Evolutionary conservation across 2,329 filamentous ascomycete genomes (phyloP).

Genomic region (Calonectria multiphialidica): DNA sequence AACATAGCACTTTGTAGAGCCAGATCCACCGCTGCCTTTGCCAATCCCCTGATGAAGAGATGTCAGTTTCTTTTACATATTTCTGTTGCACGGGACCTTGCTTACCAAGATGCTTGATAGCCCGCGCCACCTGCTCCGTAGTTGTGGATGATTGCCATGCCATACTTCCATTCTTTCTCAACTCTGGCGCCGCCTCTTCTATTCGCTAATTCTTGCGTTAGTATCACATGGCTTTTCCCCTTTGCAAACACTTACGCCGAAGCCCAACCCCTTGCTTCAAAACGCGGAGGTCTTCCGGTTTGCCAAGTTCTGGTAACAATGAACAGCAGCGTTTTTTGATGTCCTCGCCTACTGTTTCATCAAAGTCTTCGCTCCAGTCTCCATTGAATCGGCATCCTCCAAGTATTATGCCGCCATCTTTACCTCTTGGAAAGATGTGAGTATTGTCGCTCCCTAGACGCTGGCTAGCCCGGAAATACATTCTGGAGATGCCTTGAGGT

Average conservation of each 20-base stretch:
- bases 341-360: constrained; percentile 45
- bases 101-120: constrained; percentile 43
- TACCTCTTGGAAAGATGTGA: not conserved
- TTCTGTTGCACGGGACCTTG: too few relatives aligned
- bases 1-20: not conserved
- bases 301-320: constrained; percentile 48
- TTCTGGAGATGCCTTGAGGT: constrained; percentile 49
- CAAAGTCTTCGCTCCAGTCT: constrained; percentile 47
- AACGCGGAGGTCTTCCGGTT: constrained; percentile 48
- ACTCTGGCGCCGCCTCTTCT: constrained; percentile 46
- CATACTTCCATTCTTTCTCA: constrained; percentile 42
- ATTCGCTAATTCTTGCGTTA: not conserved
- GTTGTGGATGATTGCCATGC: constrained; percentile 41
- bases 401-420: not conserved
- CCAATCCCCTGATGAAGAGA: not conserved
- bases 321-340: constrained; percentile 50
- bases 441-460: not conserved
- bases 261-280: constrained; percentile 49
- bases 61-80: not conserved
- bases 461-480: constrained; percentile 55
- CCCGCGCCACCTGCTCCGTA: constrained; percentile 45
- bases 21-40: not conserved
- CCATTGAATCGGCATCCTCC: constrained; percentile 48
- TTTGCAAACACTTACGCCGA: constrained; percentile 30
- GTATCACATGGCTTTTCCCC: not conserved